Evolutionary conservation across 805 yeast species (phyloP).

Genomic region (Ogataea corticis): DNA sequence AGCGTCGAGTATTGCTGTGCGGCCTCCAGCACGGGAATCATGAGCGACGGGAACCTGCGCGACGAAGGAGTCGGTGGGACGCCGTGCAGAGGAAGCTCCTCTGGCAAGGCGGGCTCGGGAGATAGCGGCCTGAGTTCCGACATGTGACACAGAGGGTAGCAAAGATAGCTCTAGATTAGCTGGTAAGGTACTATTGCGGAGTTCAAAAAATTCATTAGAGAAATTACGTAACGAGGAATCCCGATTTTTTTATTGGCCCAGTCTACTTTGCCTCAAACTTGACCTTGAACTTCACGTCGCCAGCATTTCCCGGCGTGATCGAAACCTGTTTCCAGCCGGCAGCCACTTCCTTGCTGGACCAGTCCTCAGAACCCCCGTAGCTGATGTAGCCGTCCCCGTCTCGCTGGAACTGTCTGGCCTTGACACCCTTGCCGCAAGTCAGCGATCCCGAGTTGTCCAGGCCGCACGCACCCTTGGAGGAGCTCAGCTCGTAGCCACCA

Average conservation of each 20-base stretch:
- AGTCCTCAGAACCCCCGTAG: slow-evolving; percentile 60
- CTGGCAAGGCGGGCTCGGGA: slow-evolving; percentile 24
- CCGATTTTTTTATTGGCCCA: neutral
- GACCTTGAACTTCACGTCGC: slow-evolving; percentile 40
- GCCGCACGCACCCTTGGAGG: slow-evolving; percentile 77
- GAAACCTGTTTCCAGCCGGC: slow-evolving; percentile 47
- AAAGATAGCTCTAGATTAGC: too few species aligned
- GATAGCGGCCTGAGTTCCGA: slow-evolving; percentile 11
- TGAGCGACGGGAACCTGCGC: slow-evolving; percentile 6
- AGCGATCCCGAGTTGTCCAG: slow-evolving; percentile 35
- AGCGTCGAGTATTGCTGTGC: slow-evolving; percentile 63
- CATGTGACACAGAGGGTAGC: too few species aligned
- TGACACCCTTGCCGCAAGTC: slow-evolving; percentile 31
- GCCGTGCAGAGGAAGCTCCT: slow-evolving; percentile 16
- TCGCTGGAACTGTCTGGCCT: slow-evolving; percentile 59
- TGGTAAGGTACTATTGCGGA: neutral
- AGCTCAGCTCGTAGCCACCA: slow-evolving; percentile 71
- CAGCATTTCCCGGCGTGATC: slow-evolving; percentile 45
- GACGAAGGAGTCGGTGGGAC: slow-evolving; percentile 19
- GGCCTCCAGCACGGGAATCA: slow-evolving; percentile 21
- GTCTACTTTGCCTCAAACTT: slow-evolving; percentile 26
- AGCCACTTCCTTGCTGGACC: slow-evolving; percentile 58
- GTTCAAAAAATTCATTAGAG: neutral
- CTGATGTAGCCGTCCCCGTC: slow-evolving; percentile 48
- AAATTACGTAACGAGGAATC: neutral